These are phyloP conservation scores for Gracilaria caudata DNA, from an alignment of 23 red algal genomes.

Conservation along the genomic window DNA sequence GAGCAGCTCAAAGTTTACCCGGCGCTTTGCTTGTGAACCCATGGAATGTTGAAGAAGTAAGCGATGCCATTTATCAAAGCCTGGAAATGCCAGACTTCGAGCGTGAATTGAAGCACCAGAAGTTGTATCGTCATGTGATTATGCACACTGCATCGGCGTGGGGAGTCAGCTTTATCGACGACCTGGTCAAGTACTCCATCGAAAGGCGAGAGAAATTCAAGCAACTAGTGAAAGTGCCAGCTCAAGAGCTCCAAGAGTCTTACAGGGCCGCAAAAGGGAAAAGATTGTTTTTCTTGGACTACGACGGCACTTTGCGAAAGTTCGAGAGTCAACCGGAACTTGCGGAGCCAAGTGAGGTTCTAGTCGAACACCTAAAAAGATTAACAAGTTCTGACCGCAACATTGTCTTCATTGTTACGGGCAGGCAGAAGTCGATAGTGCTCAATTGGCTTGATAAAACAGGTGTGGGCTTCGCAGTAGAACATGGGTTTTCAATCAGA, in stretches of 20 bases:
- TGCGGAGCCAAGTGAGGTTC: slow-evolving; percentile 50
- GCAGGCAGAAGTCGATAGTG: slow-evolving; percentile 86
- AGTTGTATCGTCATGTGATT: slow-evolving; percentile 86
- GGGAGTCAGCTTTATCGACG: slow-evolving; percentile 83
- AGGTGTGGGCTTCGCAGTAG: slow-evolving; percentile 83
- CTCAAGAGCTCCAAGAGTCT: slow-evolving; percentile 24
- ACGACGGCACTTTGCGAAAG: slow-evolving; percentile 89
- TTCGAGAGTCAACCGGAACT: slow-evolving; percentile 85
- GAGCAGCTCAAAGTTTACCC: slow-evolving; percentile 91
- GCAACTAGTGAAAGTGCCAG: slow-evolving; percentile 52
- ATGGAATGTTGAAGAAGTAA: slow-evolving; percentile 91
- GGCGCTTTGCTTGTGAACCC: slow-evolving; percentile 94
- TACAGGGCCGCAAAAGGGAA: slow-evolving; percentile 50
- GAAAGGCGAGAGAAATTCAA: slow-evolving; percentile 51
- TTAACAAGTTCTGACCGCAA: slow-evolving; percentile 53
- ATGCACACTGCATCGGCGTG: slow-evolving; percentile 86
- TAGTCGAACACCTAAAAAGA: slow-evolving; percentile 43
- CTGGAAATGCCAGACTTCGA: slow-evolving; percentile 87
- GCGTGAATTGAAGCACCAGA: slow-evolving; percentile 81
- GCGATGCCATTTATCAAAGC: slow-evolving; percentile 80
- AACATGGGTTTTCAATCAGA: slow-evolving; percentile 87
- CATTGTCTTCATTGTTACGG: slow-evolving; percentile 92
- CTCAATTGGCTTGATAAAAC: slow-evolving; percentile 73
- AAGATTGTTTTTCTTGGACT: slow-evolving; percentile 90
- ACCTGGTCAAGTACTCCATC: slow-evolving; percentile 73